Base-by-base conservation (phyloP, 345 rosid genomes). In the Alliaria petiolata region DNA sequence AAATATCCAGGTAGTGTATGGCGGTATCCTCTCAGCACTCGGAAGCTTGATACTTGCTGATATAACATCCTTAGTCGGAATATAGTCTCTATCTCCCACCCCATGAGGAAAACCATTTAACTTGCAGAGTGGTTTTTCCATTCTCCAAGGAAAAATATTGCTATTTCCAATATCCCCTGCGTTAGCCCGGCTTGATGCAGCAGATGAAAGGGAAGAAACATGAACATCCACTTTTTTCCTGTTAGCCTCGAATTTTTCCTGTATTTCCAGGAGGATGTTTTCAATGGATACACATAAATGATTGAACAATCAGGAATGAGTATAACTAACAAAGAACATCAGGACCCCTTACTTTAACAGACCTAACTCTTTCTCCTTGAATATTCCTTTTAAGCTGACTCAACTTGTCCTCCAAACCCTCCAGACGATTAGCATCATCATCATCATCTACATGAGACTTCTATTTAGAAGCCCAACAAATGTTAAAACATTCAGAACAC, bases 1-100 rank as follows among this genome's bases (percentile, higher is more conserved):
- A 79, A 91, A 95, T 36, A 95, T 88, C 99, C 99, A 95, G 39
- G 95, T 84, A 34, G 99, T 91, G 78, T 95, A 95, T 5, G 92
- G 89, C 4, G 99, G 97, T 73, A 91, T 83, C 78, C 79, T 91
- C 84, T 91, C 96, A 30, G 82, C 49, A 68, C 15, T 62, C 0
- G 90, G 91, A 74, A 95, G 92, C 78, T 84, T 82, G 62, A 65
- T 62, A 78, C 70, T 85, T 13, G 80, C 67, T 8, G 81, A 65
- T 45, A 74, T 64, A 82, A 83, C 84, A 77, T 95, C 96, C 51
- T 89, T 89, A 79, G 81, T 59, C 65, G 67, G 80, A 72, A 80
- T 54, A 75, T 82, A 78, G 71, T 95, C 97, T 78, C 80, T 86
- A 69, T 88, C 95, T 66, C 85, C 92, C 4, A 79, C 70, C 22